Evolutionary conservation across 495 filamentous ascomycete genomes (phyloP).

Genomic region (Penicillium coprophilum): DNA sequence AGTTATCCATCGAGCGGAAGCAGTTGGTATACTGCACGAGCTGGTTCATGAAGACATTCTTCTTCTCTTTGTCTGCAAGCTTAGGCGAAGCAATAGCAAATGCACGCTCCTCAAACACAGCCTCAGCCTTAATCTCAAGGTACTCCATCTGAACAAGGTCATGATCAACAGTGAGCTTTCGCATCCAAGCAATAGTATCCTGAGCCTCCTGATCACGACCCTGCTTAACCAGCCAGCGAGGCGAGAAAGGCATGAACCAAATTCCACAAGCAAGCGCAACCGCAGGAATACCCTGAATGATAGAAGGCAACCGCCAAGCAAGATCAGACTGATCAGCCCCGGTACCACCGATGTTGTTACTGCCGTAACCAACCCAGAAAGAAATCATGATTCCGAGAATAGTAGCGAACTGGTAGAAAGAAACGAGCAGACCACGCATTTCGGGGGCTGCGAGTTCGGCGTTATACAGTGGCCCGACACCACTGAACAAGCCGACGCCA

Average conservation of each 20-base stretch:
- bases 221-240: constrained; percentile 50
- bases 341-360: constrained; percentile 42
- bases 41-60: constrained; percentile 35
- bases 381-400: constrained; percentile 71
- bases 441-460: constrained; percentile 74
- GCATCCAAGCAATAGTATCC: constrained; percentile 47
- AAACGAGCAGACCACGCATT: constrained; percentile 72
- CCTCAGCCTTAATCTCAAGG: constrained; percentile 44
- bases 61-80: constrained; percentile 31
- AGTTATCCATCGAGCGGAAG: constrained; percentile 40
- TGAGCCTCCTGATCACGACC: constrained; percentile 52
- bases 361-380: constrained; percentile 70
- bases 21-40: constrained; percentile 40
- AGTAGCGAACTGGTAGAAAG: constrained; percentile 79
- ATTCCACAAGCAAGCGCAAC: constrained; percentile 45
- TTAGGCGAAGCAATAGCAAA: constrained; percentile 40
- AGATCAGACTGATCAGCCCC: constrained; percentile 39
- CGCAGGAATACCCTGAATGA: constrained; percentile 49
- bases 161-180: constrained; percentile 39
- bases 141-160: constrained; percentile 47
- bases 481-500: constrained; percentile 60
- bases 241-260: constrained; percentile 47
- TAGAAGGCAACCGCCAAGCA: constrained; percentile 52
- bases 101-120: constrained; percentile 40
- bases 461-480: constrained; percentile 66